Evolutionary conservation across 495 filamentous ascomycete species (phyloP).

Genomic region (Aspergillus baeticus): DNA sequence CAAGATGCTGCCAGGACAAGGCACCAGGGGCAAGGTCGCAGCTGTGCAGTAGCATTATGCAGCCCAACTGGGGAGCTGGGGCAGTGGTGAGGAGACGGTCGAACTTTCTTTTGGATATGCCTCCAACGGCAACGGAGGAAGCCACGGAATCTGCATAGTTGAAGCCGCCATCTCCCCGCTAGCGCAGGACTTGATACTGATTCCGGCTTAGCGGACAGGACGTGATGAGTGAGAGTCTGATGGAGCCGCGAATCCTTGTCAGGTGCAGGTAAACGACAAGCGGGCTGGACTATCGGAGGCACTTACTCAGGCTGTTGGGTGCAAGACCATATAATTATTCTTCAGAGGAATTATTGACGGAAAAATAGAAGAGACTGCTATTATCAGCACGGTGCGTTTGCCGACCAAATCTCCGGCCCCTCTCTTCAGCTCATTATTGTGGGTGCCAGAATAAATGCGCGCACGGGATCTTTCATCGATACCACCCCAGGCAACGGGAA

Average conservation of each 20-base stretch:
- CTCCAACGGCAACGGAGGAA: slow-evolving; percentile 5
- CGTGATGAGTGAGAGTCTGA: background rate
- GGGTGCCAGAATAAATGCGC: too few species aligned
- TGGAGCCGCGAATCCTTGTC: slow-evolving; percentile 10
- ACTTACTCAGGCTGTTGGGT: background rate
- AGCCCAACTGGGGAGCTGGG: background rate
- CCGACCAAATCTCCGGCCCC: too few species aligned
- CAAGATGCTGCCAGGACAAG: slow-evolving; percentile 7
- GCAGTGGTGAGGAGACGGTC: slow-evolving; percentile 9
- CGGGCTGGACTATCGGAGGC: background rate
- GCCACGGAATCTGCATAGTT: slow-evolving; percentile 8
- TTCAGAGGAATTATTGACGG: background rate
- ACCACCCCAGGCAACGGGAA: too few species aligned
- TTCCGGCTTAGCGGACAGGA: slow-evolving; percentile 3
- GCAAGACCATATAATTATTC: background rate
- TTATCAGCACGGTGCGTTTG: too few species aligned
- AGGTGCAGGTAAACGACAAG: background rate
- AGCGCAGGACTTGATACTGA: slow-evolving; percentile 5
- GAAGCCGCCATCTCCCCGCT: background rate
- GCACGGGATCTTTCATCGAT: too few species aligned
- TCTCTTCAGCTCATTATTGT: too few species aligned
- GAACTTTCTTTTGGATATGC: background rate
- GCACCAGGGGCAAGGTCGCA: slow-evolving; percentile 15
- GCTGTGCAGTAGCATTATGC: background rate
- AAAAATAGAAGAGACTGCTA: background rate